Evolutionary conservation across 2,329 filamentous ascomycete genomes (phyloP).

Genomic region (Alternaria arborescens): DNA sequence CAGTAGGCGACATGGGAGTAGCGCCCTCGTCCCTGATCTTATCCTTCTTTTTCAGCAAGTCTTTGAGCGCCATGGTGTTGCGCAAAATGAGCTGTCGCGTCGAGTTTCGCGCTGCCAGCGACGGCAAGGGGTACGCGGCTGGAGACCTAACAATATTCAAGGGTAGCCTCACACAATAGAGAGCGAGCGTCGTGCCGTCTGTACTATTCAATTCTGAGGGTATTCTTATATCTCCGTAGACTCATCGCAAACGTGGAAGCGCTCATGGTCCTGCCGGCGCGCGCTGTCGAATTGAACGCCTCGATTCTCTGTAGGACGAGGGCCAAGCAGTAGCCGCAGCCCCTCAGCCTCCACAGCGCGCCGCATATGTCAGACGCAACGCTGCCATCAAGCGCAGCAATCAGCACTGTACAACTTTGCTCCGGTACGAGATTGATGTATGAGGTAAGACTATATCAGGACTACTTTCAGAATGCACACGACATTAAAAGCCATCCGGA

Average conservation of each 20-base stretch:
- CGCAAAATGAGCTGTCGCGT: conserved; percentile 15
- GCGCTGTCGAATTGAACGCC: conserved; percentile 34
- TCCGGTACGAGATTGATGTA: neutral
- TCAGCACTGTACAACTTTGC: neutral
- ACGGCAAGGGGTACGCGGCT: conserved; percentile 24
- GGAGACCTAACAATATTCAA: conserved; percentile 16
- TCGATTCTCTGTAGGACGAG: conserved; percentile 31
- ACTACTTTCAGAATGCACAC: neutral
- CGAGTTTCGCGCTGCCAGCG: conserved; percentile 20
- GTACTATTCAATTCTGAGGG: conserved; percentile 38
- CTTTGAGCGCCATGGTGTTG: conserved; percentile 65
- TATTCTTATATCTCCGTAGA: conserved; percentile 46
- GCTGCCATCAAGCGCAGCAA: neutral
- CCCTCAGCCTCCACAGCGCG: conserved; percentile 37
- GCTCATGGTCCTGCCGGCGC: conserved; percentile 38
- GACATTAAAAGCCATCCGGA: neutral
- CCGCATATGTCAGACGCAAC: conserved; percentile 14
- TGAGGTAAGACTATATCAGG: neutral
- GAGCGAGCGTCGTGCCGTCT: conserved; percentile 10
- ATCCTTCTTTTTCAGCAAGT: conserved; percentile 70
- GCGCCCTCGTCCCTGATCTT: conserved; percentile 60
- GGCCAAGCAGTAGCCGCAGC: conserved; percentile 33
- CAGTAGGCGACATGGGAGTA: conserved; percentile 28
- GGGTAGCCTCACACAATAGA: conserved; percentile 12
- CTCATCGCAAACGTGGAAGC: conserved; percentile 30